Base-by-base conservation (phyloP, 305 asterid genomes). In the Fraxinus platypoda region DNA sequence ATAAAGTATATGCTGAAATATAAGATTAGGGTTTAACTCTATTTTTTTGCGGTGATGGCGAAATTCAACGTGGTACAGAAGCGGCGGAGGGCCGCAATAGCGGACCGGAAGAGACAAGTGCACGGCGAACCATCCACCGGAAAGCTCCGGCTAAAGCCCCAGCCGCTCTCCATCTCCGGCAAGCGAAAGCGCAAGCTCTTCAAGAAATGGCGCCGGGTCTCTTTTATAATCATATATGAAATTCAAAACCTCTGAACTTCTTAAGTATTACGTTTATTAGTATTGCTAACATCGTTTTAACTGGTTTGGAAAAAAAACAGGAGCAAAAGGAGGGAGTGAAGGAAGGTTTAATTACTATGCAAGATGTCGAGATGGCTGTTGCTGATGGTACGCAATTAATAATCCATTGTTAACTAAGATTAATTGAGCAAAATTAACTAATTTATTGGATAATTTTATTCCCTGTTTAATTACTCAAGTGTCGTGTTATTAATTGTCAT, bases 171-270 rank as follows among this genome's bases (percentile, higher is more conserved):
- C 74, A 38, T 95, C 85, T 95, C 99, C 84, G 99, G 99, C 84
- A 95, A 95, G 92, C 97, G 97, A 31, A 87, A 94, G 86, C 98
- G 93, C 88, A 95, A 95, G 91, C 85, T 91, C 78, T 88, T 90
- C 64, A 94, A 91, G 84, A 95, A 93, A 88, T 91, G 97, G 97
- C 97, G 98, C 78, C 90, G 95, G 97, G 98, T 94, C 19, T 54
- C 31, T 34, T 8, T 76, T 17, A 15, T 30, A n/a, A 9, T 25
- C 25, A 59, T 23, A 2, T 12, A 62, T 62, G 38, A 31, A 37
- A 75, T 7, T 66, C 19, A 31, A 9, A 34, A 57, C 11, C 3
- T 70, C 8, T 68, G 34, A 17, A 70, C 0, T 28, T 70, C 33
- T 3, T 30, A 15, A 9, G 28, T 11, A 6, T 21, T 25, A 26